These are phyloP conservation scores for Rhodamnia argentea DNA, from an alignment of 345 rosid species.

Conservation along the genomic window DNA sequence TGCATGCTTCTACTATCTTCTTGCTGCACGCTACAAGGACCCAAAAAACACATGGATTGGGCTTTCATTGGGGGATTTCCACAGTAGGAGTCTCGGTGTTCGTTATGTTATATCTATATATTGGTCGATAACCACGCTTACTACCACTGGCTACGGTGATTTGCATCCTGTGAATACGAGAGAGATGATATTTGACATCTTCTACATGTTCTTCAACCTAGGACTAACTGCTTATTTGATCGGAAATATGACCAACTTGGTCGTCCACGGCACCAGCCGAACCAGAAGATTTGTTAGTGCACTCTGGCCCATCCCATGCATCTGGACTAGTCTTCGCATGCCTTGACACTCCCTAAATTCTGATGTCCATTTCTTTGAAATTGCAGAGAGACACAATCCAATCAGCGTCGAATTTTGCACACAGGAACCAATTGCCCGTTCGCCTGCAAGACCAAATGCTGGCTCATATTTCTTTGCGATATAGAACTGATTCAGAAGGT, in stretches of 20 bases:
- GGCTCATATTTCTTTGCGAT: slow-evolving; percentile 75
- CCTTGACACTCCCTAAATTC: neutral
- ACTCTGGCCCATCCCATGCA: neutral
- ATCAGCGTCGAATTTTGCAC: slow-evolving; percentile 71
- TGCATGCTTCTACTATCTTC: slow-evolving; percentile 55
- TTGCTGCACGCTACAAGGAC: slow-evolving; percentile 36
- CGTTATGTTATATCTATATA: slow-evolving; percentile 64
- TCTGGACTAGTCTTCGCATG: neutral
- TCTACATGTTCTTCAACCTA: slow-evolving; percentile 62
- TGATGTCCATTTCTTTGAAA: neutral
- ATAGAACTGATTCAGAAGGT: slow-evolving; percentile 82
- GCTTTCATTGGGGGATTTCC: slow-evolving; percentile 27
- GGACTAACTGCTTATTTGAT: slow-evolving; percentile 68
- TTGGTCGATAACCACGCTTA: slow-evolving; percentile 78
- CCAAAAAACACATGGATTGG: slow-evolving; percentile 58
- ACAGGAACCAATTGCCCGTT: slow-evolving; percentile 62
- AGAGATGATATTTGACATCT: slow-evolving; percentile 55
- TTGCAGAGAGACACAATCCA: slow-evolving; percentile 78
- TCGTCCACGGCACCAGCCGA: slow-evolving; percentile 70
- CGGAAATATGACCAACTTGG: slow-evolving; percentile 86
- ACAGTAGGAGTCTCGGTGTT: slow-evolving; percentile 4
- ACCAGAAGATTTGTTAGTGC: slow-evolving; percentile 79
- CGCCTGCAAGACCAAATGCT: slow-evolving; percentile 90
- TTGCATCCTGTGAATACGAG: slow-evolving; percentile 51
- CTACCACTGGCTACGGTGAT: slow-evolving; percentile 88